Evolutionary conservation across 2,329 filamentous ascomycete genomes (phyloP).

Genomic region (Beauveria brongniartii): DNA sequence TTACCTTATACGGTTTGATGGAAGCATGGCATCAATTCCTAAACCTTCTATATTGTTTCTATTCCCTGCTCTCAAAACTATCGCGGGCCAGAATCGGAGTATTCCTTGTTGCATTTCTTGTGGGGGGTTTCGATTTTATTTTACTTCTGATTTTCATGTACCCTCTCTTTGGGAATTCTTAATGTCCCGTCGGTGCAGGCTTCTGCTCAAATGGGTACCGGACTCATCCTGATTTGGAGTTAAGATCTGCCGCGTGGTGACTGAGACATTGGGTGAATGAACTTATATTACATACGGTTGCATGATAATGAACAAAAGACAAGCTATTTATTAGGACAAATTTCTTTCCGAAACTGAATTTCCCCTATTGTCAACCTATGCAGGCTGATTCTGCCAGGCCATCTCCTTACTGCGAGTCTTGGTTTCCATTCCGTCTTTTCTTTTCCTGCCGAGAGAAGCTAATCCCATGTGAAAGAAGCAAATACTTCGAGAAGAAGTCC

Average conservation of each 20-base stretch:
- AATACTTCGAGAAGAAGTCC: slow-evolving; percentile 39
- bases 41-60: neutral
- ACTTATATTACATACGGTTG: neutral
- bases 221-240: neutral
- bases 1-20: neutral
- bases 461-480: slow-evolving; percentile 36
- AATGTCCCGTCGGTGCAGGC: neutral
- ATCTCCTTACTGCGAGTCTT: neutral
- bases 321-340: neutral
- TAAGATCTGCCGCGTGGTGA: neutral
- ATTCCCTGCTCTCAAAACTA: neutral
- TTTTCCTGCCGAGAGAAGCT: slow-evolving; percentile 29
- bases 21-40: neutral
- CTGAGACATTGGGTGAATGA: neutral
- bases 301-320: slow-evolving; percentile 2
- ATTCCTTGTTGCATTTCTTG: neutral
- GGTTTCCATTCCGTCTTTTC: slow-evolving; percentile 14
- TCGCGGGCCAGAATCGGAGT: neutral
- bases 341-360: neutral
- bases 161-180: neutral
- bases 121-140: neutral
- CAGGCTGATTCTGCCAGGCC: neutral
- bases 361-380: neutral
- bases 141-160: neutral
- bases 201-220: neutral